A percentile compares a stretch with the other conserved stretches of the same genome.
These are phyloP conservation scores for Vigna angularis DNA, from an alignment of 306 rosid species.

Conservation along the genomic window DNA sequence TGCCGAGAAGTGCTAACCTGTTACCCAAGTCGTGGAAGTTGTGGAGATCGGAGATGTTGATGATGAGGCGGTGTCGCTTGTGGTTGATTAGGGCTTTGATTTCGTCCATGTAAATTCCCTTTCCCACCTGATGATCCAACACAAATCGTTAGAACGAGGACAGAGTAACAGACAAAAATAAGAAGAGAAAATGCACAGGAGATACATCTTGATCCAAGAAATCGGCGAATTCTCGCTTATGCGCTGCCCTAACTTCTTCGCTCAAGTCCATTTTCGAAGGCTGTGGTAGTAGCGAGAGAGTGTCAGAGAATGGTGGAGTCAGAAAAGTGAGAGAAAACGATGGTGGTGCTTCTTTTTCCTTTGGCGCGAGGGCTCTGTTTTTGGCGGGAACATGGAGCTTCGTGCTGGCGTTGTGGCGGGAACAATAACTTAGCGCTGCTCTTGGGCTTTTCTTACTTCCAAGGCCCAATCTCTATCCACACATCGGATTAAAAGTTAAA, in stretches of 20 bases:
- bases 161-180: not conserved
- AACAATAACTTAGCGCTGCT: conserved; percentile 5
- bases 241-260: conserved; percentile 91
- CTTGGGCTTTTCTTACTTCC: not conserved
- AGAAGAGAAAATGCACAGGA: not conserved
- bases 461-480: not conserved
- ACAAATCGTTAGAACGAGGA: not conserved
- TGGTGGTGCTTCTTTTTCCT: conserved; percentile 3
- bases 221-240: conserved; percentile 86
- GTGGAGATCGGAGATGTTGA: conserved; percentile 95
- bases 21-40: conserved; percentile 81
- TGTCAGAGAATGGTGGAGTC: not conserved
- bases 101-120: conserved; percentile 78
- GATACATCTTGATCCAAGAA: conserved; percentile 89
- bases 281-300: conserved; percentile 9
- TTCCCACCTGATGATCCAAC: conserved; percentile 51
- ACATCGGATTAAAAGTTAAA: not conserved
- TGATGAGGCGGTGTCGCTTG: conserved; percentile 84
- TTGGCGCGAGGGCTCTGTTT: conserved; percentile 27
- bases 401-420: conserved; percentile 55
- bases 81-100: conserved; percentile 86
- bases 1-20: conserved; percentile 49
- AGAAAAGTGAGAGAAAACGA: not conserved
- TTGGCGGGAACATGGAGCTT: conserved; percentile 67
- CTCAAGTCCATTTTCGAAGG: conserved; percentile 70